Base-by-base conservation (phyloP, 805 yeast species). In the Barnettozyma siamensis region DNA sequence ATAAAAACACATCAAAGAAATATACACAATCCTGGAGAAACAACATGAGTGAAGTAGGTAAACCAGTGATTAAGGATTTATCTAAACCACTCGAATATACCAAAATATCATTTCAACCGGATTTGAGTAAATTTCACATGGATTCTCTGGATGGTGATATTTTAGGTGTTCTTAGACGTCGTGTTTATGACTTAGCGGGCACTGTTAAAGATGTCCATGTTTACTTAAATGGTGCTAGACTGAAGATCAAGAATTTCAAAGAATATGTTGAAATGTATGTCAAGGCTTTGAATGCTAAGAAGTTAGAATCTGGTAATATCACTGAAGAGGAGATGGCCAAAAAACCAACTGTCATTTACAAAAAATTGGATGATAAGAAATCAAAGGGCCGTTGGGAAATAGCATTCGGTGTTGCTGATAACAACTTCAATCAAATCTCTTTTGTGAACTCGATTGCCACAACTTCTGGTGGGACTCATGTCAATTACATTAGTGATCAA, bases 401-500 rank as follows among this genome's bases (percentile, higher is more conserved):
- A 46, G 99, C 95, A 0, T 91, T 93, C 67, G 91, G 95, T 1
- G 83, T 88, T 5, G 85, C 97, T 33, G 96, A 88, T 55, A 91
- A 89, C 4, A 66, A 76, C 2, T 93, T 93, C 64, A 86, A 87
- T 54, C 99, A 93, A 62, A 93, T 93, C 33, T 89, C 97, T 28
- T 93, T 93, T 66, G 99, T 93, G 13, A 93, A 93, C 60, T 88
- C 97, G 7, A 93, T 93, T 59, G 99, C 99, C 1, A 93, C 99
- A 0, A 91, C 98, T 0, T 68, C 91, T 1, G 99, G 99, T 45
- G 99, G 99, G 53, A 85, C 99, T 0, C 99, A 93, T 61, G 94
- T 88, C 28, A 88, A 83, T 50, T 78, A 82, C 58, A 73, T 89
- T 24, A 70, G 94, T 5, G 96, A 91, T 60, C 87, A 89, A 65